Evolutionary conservation across 805 yeast species (phyloP), one percentile per base, ranked within the genome.

Genomic region (Pichia sporocuriosa): DNA sequence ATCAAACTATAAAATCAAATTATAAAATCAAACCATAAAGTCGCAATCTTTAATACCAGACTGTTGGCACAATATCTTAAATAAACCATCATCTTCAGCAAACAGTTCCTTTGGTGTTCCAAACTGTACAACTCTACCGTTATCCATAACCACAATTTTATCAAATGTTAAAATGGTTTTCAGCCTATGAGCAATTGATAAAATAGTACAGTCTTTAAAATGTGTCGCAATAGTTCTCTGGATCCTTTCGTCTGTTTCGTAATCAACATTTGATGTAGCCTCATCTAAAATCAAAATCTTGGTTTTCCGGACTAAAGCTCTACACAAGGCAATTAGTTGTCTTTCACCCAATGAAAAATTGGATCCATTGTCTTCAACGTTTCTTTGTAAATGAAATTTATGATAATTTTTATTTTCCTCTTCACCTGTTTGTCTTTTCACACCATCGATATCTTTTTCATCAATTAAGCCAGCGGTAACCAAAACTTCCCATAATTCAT

Each of bases 221-320:
- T 80, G 84, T 3, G 56, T 55, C 0, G 66, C 68, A 48, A 83
- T 81, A 2, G 83, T 77, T 0, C 58, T 40, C 57, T 82, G 89
- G 48, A 82, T 73, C 54, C 73, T 70, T 13, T 71, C 63, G 58
- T 82, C 90, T 0, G 89, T 81, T 50, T 75, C 82, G 54, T 77
- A 77, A 57, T 83, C 89, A 16, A 83, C 89, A 30, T 79, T 72
- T 1, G 87, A 79, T 0, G 90, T 83, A 3, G 89, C 89, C 58
- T 82, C 90, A 58, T 82, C 90, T 47, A 83, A 57, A 36, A 83
- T 72, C 40, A 82, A 58, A 39, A 82, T 74, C 52, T 70, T 75
- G 11, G 82, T 63, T 31, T 70, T 69, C 45, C 85, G 70, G 20
- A 81, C 84, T 34, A 83, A 61, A 0, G 89, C 88, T 46, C 90